Evolutionary conservation across 805 yeast species (phyloP).

Genomic region (Saturnispora besseyi): DNA sequence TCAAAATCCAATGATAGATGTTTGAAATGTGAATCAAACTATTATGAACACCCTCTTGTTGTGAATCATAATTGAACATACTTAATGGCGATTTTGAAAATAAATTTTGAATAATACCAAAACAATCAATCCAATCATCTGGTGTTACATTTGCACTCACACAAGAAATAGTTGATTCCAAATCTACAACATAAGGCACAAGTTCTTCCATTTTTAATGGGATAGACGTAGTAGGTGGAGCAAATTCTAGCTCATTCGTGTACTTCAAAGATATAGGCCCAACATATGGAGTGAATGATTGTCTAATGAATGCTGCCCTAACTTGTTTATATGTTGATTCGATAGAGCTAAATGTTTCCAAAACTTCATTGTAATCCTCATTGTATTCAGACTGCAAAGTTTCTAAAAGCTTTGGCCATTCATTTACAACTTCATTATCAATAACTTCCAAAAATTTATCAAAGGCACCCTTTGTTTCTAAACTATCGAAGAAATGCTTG

Average conservation of each 20-base stretch:
- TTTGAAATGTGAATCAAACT: conserved; percentile 56
- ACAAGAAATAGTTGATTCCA: conserved; percentile 54
- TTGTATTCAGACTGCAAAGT: conserved; percentile 18
- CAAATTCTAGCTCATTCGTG: conserved; percentile 24
- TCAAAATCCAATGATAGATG: conserved; percentile 60
- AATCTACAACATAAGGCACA: conserved; percentile 49
- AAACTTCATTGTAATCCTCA: conserved; percentile 16
- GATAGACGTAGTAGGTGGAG: neutral
- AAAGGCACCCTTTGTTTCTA: conserved; percentile 48
- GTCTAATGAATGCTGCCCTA: conserved; percentile 61
- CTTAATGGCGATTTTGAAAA: conserved; percentile 48
- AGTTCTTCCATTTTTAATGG: conserved; percentile 32
- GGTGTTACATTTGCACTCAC: conserved; percentile 48
- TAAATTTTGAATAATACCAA: conserved; percentile 64
- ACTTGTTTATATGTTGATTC: conserved; percentile 49
- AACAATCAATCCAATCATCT: conserved; percentile 72
- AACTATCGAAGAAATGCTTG: conserved; percentile 63
- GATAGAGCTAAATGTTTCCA: conserved; percentile 19
- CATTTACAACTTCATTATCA: conserved; percentile 52
- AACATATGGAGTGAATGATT: conserved; percentile 56
- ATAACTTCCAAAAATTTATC: conserved; percentile 57
- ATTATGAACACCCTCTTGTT: conserved; percentile 33
- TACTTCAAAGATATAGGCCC: conserved; percentile 32
- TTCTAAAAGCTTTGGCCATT: conserved; percentile 36
- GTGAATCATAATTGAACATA: conserved; percentile 47